Percentiles rank a stretch among this genome's conserved stretches.
phyloP scores from a whole-genome alignment of 805 yeast species.

The Candida lessepsii region DNA sequence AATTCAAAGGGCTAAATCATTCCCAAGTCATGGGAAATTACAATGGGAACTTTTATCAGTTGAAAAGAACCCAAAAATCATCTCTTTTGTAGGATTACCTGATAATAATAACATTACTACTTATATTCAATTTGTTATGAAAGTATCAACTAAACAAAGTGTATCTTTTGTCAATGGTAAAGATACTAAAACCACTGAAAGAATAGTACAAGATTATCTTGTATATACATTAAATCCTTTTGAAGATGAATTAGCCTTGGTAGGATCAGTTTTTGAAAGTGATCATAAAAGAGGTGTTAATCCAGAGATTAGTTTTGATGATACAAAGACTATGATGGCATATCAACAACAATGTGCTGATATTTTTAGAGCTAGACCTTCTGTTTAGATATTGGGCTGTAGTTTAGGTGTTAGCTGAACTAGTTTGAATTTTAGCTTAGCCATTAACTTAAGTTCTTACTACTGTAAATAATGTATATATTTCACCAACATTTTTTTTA shows the following conservation, averaged over 20 bases:
- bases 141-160: slow-evolving; percentile 37
- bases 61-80: slow-evolving; percentile 67
- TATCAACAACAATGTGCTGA: slow-evolving; percentile 37
- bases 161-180: slow-evolving; percentile 25
- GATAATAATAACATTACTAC: slow-evolving; percentile 39
- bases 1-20: slow-evolving; percentile 31
- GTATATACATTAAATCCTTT: slow-evolving; percentile 41
- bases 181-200: slow-evolving; percentile 20
- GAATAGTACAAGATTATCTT: slow-evolving; percentile 35
- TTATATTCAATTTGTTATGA: slow-evolving; percentile 39
- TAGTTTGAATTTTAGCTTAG: too few relatives aligned
- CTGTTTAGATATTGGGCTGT: too few relatives aligned
- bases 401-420: too few relatives aligned
- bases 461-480: slow-evolving; percentile 5
- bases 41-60: slow-evolving; percentile 79
- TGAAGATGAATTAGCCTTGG: slow-evolving; percentile 37
- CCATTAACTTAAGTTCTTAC: too few relatives aligned
- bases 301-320: slow-evolving; percentile 29
- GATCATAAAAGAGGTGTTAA: slow-evolving; percentile 37
- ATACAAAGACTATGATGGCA: slow-evolving; percentile 22
- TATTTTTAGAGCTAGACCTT: slow-evolving; percentile 39
- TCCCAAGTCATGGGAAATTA: slow-evolving; percentile 57
- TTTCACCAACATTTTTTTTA: not conserved
- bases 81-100: slow-evolving; percentile 67
- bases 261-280: slow-evolving; percentile 40